These are phyloP conservation scores for Mycogone perniciosa DNA, from an alignment of 2,329 filamentous ascomycete genomes.

Conservation along the genomic window DNA sequence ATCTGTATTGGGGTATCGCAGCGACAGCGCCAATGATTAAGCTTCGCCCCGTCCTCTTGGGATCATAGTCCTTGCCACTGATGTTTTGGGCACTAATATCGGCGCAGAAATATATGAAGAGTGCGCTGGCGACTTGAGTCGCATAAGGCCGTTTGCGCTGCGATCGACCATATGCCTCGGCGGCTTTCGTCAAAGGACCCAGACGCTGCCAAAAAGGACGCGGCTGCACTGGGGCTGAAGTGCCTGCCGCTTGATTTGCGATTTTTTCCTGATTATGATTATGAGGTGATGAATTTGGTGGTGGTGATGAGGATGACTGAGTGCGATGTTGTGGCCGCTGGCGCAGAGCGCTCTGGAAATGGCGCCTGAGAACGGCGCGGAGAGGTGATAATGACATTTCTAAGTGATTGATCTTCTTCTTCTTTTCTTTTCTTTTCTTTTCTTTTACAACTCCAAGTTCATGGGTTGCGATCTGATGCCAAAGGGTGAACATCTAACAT, in stretches of 20 bases:
- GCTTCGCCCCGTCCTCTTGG: conserved; percentile 61
- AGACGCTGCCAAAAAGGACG: conserved; percentile 47
- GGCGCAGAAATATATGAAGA: conserved; percentile 73
- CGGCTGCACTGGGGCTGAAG: neutral
- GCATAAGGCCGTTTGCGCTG: conserved; percentile 67
- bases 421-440: neutral
- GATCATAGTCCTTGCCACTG: conserved; percentile 57
- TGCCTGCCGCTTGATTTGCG: neutral
- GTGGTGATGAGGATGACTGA: conserved; percentile 6
- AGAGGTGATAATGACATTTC: conserved; percentile 7
- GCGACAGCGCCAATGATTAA: conserved; percentile 66
- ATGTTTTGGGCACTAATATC: conserved; percentile 74
- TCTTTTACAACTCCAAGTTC: neutral
- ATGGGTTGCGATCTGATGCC: neutral
- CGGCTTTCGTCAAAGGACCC: conserved; percentile 48
- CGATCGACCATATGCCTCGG: conserved; percentile 58
- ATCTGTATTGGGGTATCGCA: conserved; percentile 74
- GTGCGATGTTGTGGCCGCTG: conserved; percentile 1
- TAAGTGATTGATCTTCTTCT: neutral
- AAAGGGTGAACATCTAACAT: too few relatives aligned
- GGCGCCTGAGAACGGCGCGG: conserved; percentile 5
- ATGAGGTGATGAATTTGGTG: neutral
- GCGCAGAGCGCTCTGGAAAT: conserved; percentile 5
- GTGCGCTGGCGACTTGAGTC: conserved; percentile 70
- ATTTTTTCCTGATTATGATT: neutral